A percentile compares a stretch with the other conserved stretches of the same genome.
Conservation (phyloP, 148 eudicot genomes). For the Fagopyrum esculentum region DNA sequence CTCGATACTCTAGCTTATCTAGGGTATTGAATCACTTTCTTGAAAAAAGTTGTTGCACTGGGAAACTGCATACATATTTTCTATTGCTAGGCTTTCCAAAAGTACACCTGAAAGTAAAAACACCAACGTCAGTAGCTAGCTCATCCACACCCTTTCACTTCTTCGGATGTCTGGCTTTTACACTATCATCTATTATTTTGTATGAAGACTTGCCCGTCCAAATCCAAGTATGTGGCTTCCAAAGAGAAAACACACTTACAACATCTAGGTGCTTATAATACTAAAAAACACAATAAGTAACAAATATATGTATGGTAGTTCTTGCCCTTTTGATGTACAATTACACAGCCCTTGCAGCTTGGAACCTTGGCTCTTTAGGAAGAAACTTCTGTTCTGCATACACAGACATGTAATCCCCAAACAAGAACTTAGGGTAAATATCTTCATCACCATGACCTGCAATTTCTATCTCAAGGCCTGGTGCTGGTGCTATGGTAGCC, state of each 20-base stretch:
- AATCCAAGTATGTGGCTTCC: neutral
- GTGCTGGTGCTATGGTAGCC: constrained; percentile 69
- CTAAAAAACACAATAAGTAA: neutral
- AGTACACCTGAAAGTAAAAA: neutral
- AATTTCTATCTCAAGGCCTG: constrained; percentile 24
- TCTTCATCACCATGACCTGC: neutral
- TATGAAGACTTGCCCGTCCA: neutral
- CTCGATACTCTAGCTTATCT: too few relatives aligned
- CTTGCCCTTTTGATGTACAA: neutral
- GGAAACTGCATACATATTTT: neutral
- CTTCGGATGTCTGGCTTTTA: neutral
- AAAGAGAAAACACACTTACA: neutral
- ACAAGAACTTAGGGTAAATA: constrained; percentile 63
- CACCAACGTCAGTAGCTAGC: neutral
- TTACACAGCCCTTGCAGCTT: constrained; percentile 55
- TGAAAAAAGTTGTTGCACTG: neutral
- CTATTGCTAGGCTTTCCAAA: neutral
- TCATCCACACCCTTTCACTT: constrained; percentile 5
- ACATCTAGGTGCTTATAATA: neutral
- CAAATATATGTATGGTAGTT: neutral
- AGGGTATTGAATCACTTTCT: too few relatives aligned
- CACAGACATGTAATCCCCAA: constrained; percentile 84
- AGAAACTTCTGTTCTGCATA: constrained; percentile 80
- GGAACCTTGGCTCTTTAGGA: constrained; percentile 79
- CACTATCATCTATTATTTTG: neutral